phyloP scores from a whole-genome alignment of 805 yeast species.

The Spathaspora arborariae region DNA sequence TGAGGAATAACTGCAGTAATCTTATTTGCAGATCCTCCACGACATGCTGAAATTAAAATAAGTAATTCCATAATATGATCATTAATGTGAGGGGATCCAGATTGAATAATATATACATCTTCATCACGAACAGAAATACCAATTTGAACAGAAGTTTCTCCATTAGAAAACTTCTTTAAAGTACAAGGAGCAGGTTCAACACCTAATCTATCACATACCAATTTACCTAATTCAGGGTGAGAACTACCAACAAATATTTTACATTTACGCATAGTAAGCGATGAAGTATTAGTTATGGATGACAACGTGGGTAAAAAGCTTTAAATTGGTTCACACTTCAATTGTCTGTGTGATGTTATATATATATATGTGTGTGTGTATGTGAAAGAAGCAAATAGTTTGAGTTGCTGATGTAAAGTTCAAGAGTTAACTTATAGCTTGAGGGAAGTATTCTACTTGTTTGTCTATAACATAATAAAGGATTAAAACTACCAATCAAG shows the following conservation, averaged over 20 bases:
- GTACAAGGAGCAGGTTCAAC: slow-evolving; percentile 93
- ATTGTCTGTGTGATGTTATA: no score
- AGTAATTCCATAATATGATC: slow-evolving; percentile 96
- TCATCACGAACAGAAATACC: slow-evolving; percentile 96
- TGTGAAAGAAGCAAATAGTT: no score
- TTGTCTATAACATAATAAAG: not conserved
- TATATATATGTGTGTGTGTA: no score
- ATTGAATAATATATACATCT: slow-evolving; percentile 88
- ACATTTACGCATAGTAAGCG: slow-evolving; percentile 79
- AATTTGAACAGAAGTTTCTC: slow-evolving; percentile 94
- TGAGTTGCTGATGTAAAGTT: not conserved
- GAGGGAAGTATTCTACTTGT: not conserved
- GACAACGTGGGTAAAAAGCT: slow-evolving; percentile 8
- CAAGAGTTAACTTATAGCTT: not conserved
- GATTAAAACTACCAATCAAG: not conserved
- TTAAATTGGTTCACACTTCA: no score
- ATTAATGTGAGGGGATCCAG: slow-evolving; percentile 82
- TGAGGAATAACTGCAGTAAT: slow-evolving; percentile 97
- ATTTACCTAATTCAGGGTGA: slow-evolving; percentile 89
- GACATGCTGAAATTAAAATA: slow-evolving; percentile 90
- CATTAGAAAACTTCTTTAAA: slow-evolving; percentile 89
- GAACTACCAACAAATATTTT: slow-evolving; percentile 95
- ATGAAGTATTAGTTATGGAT: not conserved
- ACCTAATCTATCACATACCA: slow-evolving; percentile 88
- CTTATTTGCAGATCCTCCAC: slow-evolving; percentile 97